Base-by-base conservation (phyloP, 2,329 filamentous ascomycete genomes). In the Clarireedia monteithiana region DNA sequence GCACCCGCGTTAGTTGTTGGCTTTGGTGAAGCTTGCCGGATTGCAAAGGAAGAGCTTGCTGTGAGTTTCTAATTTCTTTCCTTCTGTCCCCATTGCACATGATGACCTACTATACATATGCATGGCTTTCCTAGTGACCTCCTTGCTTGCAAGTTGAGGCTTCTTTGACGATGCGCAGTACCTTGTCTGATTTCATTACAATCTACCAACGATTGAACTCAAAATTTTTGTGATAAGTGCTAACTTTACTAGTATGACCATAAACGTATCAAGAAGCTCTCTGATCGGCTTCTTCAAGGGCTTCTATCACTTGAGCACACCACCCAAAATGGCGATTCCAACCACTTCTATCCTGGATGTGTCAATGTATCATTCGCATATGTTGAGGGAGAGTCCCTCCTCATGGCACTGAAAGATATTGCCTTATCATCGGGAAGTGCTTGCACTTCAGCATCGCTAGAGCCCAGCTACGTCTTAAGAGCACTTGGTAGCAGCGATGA, bases 301-400 rank as follows among this genome's bases (percentile, higher is more conserved):
- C 84, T 99, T 3, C 77, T 99, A 20, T 73, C 89, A 5, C 82
- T 99, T 76, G 94, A 97, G 71, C 94, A 99, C 73, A 96, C 94
- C 2, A 82, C 80, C 7, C 85, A 96, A 65, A 99, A 99, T 67
- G 94, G 94, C 50, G 90, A 94, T 64, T 79, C 85, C 2, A 73
- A 86, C 4, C 80, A 83, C 52, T 95, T 95, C 72, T 99, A 99
- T 70, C 91, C 94, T 2, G 94, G 94, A 60, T 99, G 94, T 66
- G 92, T 99, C 59, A 99, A 99, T 71, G 88, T 99, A 10, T 99
- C 94, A 0, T 99, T 99, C 69, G 92, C 94, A 36, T 99, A 99
- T 67, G 91, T 99, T 4, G 94, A 99, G 74, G 94, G 94, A 63
- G 94, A 99, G 74, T 97, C 94, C 2, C 85, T 99, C 1, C 80